Conservation (phyloP, 1,284 basidiomycete species). For the Pyrrhoderma lamaoense region DNA sequence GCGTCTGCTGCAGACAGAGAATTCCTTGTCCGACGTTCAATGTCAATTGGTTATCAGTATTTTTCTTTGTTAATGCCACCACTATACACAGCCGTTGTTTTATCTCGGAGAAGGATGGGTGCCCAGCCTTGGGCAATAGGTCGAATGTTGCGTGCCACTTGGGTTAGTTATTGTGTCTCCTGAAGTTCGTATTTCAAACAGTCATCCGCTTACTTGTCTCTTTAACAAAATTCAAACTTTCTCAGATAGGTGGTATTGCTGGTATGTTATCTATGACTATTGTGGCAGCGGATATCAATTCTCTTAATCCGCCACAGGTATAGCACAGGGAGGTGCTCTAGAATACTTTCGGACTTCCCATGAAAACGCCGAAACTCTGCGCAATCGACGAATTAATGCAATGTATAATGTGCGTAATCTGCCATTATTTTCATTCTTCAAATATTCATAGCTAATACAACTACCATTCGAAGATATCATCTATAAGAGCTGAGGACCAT, state of each 20-base stretch:
- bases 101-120: conserved; percentile 13
- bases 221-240: too few species aligned
- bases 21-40: conserved; percentile 16
- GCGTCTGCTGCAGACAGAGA: conserved; percentile 18
- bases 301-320: neutral
- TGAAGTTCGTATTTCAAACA: too few species aligned
- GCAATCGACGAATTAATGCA: conserved; percentile 10
- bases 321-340: conserved; percentile 10
- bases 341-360: conserved; percentile 14
- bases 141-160: conserved; percentile 15
- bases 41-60: conserved; percentile 17
- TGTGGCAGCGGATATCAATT: neutral
- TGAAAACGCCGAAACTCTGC: conserved; percentile 10
- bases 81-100: conserved; percentile 10
- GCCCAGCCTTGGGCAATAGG: conserved; percentile 15
- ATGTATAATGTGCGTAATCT: conserved; percentile 14
- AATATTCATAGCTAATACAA: neutral
- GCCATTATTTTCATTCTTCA: neutral
- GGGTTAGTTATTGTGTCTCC: neutral
- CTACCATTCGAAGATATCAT: conserved; percentile 11
- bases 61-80: conserved; percentile 16
- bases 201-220: too few species aligned
- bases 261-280: conserved; percentile 1
- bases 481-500: conserved; percentile 17
- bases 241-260: conserved; percentile 8